A percentile compares a stretch with the other conserved stretches of the same genome.
These are phyloP conservation scores for Neonectria faginata DNA, from an alignment of 2,329 filamentous ascomycete species.

Conservation along the genomic window DNA sequence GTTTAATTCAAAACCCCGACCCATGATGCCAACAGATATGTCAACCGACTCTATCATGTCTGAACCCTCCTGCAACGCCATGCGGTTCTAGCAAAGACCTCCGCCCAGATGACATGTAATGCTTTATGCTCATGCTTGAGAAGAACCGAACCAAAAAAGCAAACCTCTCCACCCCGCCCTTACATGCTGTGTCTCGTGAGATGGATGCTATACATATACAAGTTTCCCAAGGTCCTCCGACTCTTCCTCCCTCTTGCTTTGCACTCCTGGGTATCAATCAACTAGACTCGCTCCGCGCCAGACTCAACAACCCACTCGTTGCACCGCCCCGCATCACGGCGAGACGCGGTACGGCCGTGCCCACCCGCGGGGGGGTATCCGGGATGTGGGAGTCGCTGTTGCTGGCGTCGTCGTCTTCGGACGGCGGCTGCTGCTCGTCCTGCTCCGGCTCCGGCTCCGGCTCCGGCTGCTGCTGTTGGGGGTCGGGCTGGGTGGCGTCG, in stretches of 20 bases:
- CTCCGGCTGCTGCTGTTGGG: constrained; percentile 24
- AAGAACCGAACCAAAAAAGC: constrained; percentile 10
- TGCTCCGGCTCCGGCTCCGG: constrained; percentile 28
- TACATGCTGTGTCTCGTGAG: constrained; percentile 14
- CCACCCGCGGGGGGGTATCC: constrained; percentile 4
- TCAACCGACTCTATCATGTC: constrained; percentile 18
- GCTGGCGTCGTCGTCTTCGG: constrained; percentile 14
- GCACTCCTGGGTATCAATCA: constrained; percentile 13
- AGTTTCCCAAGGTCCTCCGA: background rate
- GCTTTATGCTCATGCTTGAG: constrained; percentile 5
- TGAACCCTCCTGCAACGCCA: constrained; percentile 19
- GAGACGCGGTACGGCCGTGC: constrained; percentile 27
- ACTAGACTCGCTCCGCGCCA: constrained; percentile 49
- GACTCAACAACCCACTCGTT: constrained; percentile 64
- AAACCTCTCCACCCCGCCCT: constrained; percentile 16
- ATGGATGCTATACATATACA: constrained; percentile 26
- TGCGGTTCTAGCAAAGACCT: background rate
- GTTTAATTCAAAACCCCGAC: constrained; percentile 12
- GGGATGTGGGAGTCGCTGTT: constrained; percentile 4
- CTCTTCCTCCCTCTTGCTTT: constrained; percentile 1
- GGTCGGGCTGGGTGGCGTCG: constrained; percentile 39
- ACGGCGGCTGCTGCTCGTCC: constrained; percentile 24
- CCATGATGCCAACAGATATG: constrained; percentile 11
- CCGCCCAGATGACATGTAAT: constrained; percentile 7
- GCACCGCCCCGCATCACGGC: constrained; percentile 62